Evolutionary conservation across 2,329 filamentous ascomycete species (phyloP), one percentile per base, ranked within the genome.

Genomic region (Scopulariopsis brevicaulis): DNA sequence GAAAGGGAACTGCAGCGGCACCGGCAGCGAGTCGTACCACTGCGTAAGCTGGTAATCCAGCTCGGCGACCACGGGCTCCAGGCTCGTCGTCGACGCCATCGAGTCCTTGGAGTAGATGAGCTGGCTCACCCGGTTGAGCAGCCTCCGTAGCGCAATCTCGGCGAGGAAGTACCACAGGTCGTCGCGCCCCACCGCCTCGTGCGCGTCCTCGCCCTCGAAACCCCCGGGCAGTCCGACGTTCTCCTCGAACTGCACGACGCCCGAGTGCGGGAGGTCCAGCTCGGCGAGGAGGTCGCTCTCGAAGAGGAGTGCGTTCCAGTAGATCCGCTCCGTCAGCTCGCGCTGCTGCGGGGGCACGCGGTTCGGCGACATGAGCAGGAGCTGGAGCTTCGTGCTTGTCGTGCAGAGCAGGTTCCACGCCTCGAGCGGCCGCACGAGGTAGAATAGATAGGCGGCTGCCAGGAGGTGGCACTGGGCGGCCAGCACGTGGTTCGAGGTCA

Each of bases 91-190:
- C 14, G 87, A 86, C 18, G 85, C 80, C 69, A 84, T 82, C 3
- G 83, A 85, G 65, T 86, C 83, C 65, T 88, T 87, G 54, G 86
- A 86, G 68, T 91, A 91, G 62, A 91, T 87, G 64, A 90, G 82
- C 67, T 90, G 86, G 72, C 85, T 90, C 65, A 90, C 87, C 59
- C 87, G 80, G 68, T 91, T 91, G 63, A 93, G 78, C 3, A 94
- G 79, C 58, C 89, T 78, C 53, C 89, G 82, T 14, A 94, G 74
- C 4, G 88, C 89, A 61, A 94, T 92, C 65, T 93, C 89, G 43
- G 89, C 89, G 34, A 93, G 74, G 64, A 93, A 93, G 66, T 94
- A 94, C 88, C 89, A 93, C 15, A 93, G 75, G 60, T 93, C 88
- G 64, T 93, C 89, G 54, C 83, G 81, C 14, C 86, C 87, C 8